phyloP scores from a whole-genome alignment of 2,329 filamentous ascomycete species.

The Colletotrichum australisinense region DNA sequence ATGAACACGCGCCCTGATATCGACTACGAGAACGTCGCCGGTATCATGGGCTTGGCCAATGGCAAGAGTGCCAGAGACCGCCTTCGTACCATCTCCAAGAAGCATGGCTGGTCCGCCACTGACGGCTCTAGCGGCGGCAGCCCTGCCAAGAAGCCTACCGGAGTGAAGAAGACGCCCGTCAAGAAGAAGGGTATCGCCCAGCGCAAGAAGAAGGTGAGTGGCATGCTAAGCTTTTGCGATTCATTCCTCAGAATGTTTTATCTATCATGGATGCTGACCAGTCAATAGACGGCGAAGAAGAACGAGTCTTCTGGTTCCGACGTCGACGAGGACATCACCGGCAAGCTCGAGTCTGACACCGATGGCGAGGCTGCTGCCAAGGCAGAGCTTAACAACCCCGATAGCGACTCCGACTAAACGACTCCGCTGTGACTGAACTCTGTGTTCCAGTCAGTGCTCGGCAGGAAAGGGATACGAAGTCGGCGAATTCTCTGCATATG shows the following conservation, averaged over 20 bases:
- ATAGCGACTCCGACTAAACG: not conserved
- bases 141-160: conserved; percentile 37
- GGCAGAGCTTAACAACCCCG: not conserved
- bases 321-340: conserved; percentile 9
- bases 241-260: not conserved
- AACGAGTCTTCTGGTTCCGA: not conserved
- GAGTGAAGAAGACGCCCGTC: conserved; percentile 47
- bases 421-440: not conserved
- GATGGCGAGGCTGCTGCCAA: conserved; percentile 25
- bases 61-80: conserved; percentile 55
- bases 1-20: conserved; percentile 54
- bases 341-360: conserved; percentile 25
- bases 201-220: conserved; percentile 39
- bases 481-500: too few species aligned
- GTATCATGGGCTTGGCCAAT: conserved; percentile 47
- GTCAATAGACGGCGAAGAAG: not conserved
- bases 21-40: conserved; percentile 53
- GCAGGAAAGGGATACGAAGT: not conserved
- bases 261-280: not conserved
- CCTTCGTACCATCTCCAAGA: conserved; percentile 53
- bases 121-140: conserved; percentile 13
- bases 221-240: too few species aligned
- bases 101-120: conserved; percentile 51
- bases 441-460: too few species aligned
- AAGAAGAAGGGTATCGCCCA: conserved; percentile 45